Base-by-base conservation (phyloP, 1,284 basidiomycete species). In the Tilletia horrida region DNA sequence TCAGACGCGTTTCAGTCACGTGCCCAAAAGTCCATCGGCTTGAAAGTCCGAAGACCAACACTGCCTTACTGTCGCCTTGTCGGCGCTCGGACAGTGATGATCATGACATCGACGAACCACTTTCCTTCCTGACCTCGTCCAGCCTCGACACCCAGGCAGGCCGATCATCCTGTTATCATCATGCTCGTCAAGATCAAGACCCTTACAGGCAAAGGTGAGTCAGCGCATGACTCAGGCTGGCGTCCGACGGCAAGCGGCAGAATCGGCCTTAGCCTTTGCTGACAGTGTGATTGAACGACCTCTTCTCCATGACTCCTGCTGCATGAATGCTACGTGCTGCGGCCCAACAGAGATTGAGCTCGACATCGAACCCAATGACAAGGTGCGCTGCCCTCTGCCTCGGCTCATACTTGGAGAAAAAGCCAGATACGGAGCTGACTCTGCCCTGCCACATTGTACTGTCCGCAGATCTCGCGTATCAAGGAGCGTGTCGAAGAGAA, bases 401-500 rank as follows among this genome's bases (percentile, higher is more conserved):
- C 11, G 3, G 47, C 59, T 48, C 45, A 23, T 18, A 7, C 45
- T 18, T 16, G 16, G 21, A 16, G 7, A 6, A 3, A 18, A 4
- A 4, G 16, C 45, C 21, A 16, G 16, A 9, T 55, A 27, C n/a
- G 47, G n/a, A 27, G 16, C 18, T 70, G 40, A 35, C 23, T 25
- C 27, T 55, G 62, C 55, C 25, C 35, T 13, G 21, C 0, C 13
- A 16, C 44, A 13, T 43, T 29, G 8, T 13, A 29, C 6, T 27
- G 2, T 40, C 35, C 27, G 8, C 75, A 96, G 94, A 93, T 97
- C 81, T 86, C 88, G 61, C 89, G 92, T 75, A 95, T 98, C 84
- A 99, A 99, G 85, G 94, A 97, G 86, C 91, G 92, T 83, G 93
- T 99, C 40, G 96, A 99, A 83, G 95, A 97, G 85, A 96, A 98